phyloP scores from a whole-genome alignment of 2,329 filamentous ascomycete genomes.

The Xylariaceae sp. region DNA sequence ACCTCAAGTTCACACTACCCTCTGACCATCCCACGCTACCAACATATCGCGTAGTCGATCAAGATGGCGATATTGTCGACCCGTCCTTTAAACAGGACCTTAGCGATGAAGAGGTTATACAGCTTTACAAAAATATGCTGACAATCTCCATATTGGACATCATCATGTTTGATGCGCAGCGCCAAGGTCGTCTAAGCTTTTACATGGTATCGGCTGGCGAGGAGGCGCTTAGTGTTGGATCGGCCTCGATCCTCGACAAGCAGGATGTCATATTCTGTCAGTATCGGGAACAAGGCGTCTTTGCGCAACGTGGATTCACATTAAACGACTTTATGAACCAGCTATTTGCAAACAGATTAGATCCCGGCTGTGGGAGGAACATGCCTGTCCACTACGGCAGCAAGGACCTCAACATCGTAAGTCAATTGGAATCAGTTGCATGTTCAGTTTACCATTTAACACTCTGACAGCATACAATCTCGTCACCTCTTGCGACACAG shows the following conservation, averaged over 20 bases:
- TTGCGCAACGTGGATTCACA: conserved; percentile 86
- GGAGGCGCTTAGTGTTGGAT: conserved; percentile 92
- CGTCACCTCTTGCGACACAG: conserved; percentile 85
- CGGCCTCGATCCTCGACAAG: conserved; percentile 81
- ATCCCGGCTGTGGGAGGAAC: conserved; percentile 82
- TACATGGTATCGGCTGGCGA: conserved; percentile 98
- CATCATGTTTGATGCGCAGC: conserved; percentile 97
- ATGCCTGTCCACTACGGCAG: conserved; percentile 98
- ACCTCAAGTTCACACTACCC: conserved; percentile 78
- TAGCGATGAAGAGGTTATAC: conserved; percentile 64
- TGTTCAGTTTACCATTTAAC: conserved; percentile 21
- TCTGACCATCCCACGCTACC: conserved; percentile 77
- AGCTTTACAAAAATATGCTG: conserved; percentile 71
- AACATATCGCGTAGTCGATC: conserved; percentile 91
- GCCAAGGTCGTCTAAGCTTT: conserved; percentile 92
- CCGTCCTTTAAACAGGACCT: conserved; percentile 72
- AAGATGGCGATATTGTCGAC: conserved; percentile 85
- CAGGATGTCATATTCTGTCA: conserved; percentile 92
- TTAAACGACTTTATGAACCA: conserved; percentile 94
- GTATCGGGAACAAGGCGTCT: conserved; percentile 92
- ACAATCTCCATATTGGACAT: conserved; percentile 86
- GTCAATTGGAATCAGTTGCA: conserved; percentile 38
- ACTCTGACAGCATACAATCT: conserved; percentile 75
- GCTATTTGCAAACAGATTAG: conserved; percentile 85
- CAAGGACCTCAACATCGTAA: conserved; percentile 80